Percentiles rank a stretch among this genome's conserved stretches.
Conservation (phyloP, 192 early-diverging fungal species). For the Dissophora globulifera region DNA sequence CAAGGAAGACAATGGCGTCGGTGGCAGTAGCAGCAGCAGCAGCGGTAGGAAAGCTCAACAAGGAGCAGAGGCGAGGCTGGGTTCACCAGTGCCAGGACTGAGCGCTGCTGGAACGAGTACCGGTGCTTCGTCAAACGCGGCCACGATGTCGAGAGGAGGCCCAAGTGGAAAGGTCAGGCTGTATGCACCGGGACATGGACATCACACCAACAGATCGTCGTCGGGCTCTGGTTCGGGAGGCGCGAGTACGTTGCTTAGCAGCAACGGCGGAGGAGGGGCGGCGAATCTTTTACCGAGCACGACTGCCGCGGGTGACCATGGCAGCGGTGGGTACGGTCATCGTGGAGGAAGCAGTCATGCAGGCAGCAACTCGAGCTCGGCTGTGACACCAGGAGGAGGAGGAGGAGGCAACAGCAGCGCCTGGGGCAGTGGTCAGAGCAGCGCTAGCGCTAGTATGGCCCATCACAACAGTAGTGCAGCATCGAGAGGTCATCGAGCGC, state of each 20-base stretch:
- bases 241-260: background rate
- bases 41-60: too few relatives aligned
- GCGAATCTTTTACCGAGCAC: background rate
- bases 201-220: slow-evolving; percentile 34
- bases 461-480: too few relatives aligned
- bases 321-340: slow-evolving; percentile 15
- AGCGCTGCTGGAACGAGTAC: too few relatives aligned
- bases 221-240: slow-evolving; percentile 39
- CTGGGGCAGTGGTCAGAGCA: too few relatives aligned
- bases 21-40: background rate
- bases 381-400: background rate
- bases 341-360: slow-evolving; percentile 27
- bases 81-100: slow-evolving; percentile 21
- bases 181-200: slow-evolving; percentile 33
- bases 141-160: slow-evolving; percentile 1
- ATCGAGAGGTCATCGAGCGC: slow-evolving; percentile 32
- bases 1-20: background rate
- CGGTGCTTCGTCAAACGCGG: too few relatives aligned
- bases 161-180: slow-evolving; percentile 17
- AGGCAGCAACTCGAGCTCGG: slow-evolving; percentile 42
- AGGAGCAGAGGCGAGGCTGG: slow-evolving; percentile 6
- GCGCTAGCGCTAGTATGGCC: too few relatives aligned
- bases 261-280: background rate
- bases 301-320: too few relatives aligned
- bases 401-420: too few relatives aligned